Evolutionary conservation across 2,329 filamentous ascomycete species (phyloP).

Genomic region (Verticillium longisporum): DNA sequence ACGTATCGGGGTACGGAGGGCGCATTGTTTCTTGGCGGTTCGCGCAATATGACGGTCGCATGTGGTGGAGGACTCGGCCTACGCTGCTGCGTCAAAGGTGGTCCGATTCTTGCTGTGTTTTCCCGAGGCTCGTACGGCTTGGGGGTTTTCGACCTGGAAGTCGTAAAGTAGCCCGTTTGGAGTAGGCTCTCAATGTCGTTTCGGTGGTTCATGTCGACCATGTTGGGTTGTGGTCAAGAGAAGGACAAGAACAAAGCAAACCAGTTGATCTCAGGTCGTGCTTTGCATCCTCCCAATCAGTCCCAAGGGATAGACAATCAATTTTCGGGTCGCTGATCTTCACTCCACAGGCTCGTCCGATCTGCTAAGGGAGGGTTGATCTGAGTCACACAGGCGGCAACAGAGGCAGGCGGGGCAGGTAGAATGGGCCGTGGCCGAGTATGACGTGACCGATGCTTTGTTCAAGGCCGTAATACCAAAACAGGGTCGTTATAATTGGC

Average conservation of each 20-base stretch:
- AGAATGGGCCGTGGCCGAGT: background rate
- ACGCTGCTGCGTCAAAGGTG: background rate
- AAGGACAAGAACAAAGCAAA: background rate
- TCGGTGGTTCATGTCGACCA: slow-evolving; percentile 32
- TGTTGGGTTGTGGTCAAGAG: background rate
- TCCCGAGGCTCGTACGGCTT: slow-evolving; percentile 21
- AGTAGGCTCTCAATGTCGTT: slow-evolving; percentile 39
- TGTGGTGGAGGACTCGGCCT: background rate
- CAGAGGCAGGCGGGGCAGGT: background rate
- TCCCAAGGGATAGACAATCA: background rate
- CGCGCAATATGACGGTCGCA: slow-evolving; percentile 10
- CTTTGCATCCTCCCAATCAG: background rate
- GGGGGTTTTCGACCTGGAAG: slow-evolving; percentile 33
- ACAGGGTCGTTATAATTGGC: background rate
- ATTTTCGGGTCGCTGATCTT: background rate
- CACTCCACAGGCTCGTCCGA: background rate
- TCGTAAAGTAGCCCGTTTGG: slow-evolving; percentile 43
- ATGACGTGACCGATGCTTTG: background rate
- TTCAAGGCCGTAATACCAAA: background rate
- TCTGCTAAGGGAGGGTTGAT: background rate
- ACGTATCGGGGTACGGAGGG: background rate
- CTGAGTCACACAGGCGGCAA: background rate
- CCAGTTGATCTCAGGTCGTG: background rate
- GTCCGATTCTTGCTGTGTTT: background rate
- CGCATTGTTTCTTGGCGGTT: slow-evolving; percentile 9